These are phyloP conservation scores for Peniophora sp. DNA, from an alignment of 1,284 basidiomycete species.

Conservation along the genomic window DNA sequence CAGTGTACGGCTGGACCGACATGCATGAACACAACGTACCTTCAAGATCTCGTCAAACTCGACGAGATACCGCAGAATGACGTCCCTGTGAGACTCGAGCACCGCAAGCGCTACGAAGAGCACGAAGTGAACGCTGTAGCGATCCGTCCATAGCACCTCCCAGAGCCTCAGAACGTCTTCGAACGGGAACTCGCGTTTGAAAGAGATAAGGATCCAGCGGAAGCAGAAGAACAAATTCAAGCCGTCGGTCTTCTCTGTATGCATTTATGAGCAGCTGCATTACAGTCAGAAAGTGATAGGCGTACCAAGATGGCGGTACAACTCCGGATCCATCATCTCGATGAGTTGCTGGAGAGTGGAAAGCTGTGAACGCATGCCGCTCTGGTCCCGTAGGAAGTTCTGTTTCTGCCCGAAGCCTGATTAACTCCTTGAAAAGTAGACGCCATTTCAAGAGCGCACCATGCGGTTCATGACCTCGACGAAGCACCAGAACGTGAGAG, in stretches of 20 bases:
- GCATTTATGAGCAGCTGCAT: background rate
- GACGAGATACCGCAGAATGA: conserved; percentile 87
- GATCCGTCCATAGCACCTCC: conserved; percentile 96
- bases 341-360: conserved; percentile 87
- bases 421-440: background rate
- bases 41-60: conserved; percentile 31
- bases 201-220: conserved; percentile 85
- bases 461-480: conserved; percentile 92
- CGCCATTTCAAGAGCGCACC: conserved; percentile 38
- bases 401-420: conserved; percentile 54
- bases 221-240: conserved; percentile 98
- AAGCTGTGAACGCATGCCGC: conserved; percentile 94
- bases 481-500: conserved; percentile 93
- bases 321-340: conserved; percentile 87
- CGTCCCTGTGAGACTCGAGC: conserved; percentile 88
- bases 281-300: conserved; percentile 6
- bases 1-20: background rate
- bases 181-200: conserved; percentile 95
- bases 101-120: conserved; percentile 93
- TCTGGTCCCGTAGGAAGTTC: conserved; percentile 95
- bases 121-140: conserved; percentile 84
- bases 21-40: conserved; percentile 32
- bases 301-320: conserved; percentile 81
- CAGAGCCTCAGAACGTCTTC: conserved; percentile 84
- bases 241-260: conserved; percentile 77